A percentile compares a stretch with the other conserved stretches of the same genome.
phyloP scores from a whole-genome alignment of 2,329 filamentous ascomycete genomes.

The Madurella fahalii region DNA sequence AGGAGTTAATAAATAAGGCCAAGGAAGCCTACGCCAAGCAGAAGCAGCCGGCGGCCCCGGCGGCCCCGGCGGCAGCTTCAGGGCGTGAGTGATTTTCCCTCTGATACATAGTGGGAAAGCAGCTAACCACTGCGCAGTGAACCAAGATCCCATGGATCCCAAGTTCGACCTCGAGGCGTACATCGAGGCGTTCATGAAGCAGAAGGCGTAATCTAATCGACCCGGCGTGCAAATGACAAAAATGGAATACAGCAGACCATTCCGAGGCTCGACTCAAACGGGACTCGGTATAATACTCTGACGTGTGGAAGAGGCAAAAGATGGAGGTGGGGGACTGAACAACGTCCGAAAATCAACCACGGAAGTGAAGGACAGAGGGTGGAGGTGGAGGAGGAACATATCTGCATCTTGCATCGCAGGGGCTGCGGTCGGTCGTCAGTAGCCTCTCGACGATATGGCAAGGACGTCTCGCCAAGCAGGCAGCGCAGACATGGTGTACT shows the following conservation, averaged over 20 bases:
- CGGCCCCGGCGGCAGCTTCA: slow-evolving; percentile 30
- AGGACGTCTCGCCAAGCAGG: background rate
- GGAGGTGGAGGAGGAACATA: slow-evolving; percentile 1
- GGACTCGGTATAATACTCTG: slow-evolving; percentile 1
- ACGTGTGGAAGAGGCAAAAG: background rate
- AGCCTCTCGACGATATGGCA: background rate
- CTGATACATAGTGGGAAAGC: background rate
- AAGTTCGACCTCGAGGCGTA: slow-evolving; percentile 92
- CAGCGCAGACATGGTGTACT: slow-evolving; percentile 32
- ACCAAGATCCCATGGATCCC: slow-evolving; percentile 67
- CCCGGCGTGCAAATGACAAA: background rate
- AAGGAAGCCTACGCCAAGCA: slow-evolving; percentile 82
- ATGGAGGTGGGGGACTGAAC: background rate
- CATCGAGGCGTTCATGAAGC: slow-evolving; percentile 56
- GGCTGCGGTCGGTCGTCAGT: background rate
- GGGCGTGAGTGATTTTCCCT: slow-evolving; percentile 30
- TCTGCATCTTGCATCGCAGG: slow-evolving; percentile 11
- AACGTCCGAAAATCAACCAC: background rate
- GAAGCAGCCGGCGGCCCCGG: slow-evolving; percentile 52
- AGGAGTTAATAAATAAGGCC: slow-evolving; percentile 85
- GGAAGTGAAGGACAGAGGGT: background rate
- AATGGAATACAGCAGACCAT: background rate
- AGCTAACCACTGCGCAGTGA: slow-evolving; percentile 25
- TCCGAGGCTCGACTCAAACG: background rate
- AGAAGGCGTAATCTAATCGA: slow-evolving; percentile 8